phyloP scores from a whole-genome alignment of 23 red algal species.

The Gracilariopsis chorda region DNA sequence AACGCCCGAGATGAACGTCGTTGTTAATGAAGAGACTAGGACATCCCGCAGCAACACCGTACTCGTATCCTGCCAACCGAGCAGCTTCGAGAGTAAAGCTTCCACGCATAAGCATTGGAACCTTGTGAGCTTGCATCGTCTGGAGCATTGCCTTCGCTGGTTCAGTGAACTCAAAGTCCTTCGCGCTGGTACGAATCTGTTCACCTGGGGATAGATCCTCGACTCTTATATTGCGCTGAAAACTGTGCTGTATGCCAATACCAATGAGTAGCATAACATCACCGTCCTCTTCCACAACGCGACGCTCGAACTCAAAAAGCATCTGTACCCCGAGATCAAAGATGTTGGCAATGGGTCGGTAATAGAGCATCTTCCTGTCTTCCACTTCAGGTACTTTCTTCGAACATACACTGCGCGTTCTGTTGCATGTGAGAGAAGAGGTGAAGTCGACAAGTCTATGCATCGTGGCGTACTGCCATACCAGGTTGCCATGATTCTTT shows the following conservation, averaged over 20 bases:
- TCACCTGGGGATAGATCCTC: neutral
- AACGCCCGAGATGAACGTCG: neutral
- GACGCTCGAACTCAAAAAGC: neutral
- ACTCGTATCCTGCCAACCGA: neutral
- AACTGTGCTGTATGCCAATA: neutral
- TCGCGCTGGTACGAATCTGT: conserved; percentile 4
- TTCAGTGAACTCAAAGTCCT: conserved; percentile 26
- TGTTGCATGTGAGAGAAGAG: neutral
- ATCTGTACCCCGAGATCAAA: neutral
- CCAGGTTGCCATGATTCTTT: conserved; percentile 23
- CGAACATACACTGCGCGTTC: neutral
- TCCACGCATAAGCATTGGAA: conserved; percentile 30
- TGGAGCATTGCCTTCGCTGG: neutral
- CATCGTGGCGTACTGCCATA: conserved; percentile 33
- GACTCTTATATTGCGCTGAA: neutral
- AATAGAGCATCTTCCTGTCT: conserved; percentile 1
- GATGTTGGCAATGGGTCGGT: conserved; percentile 11
- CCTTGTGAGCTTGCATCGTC: neutral
- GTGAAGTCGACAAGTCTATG: conserved; percentile 6
- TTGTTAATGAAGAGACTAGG: conserved; percentile 34
- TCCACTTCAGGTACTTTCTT: neutral
- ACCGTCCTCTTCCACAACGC: conserved; percentile 5
- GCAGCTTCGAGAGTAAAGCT: conserved; percentile 6
- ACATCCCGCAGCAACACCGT: conserved; percentile 13
- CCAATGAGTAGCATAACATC: conserved; percentile 20